Evolutionary conservation across 2,329 filamentous ascomycete genomes (phyloP), one percentile per base, ranked within the genome.

Genomic region (Ophiostoma montium): DNA sequence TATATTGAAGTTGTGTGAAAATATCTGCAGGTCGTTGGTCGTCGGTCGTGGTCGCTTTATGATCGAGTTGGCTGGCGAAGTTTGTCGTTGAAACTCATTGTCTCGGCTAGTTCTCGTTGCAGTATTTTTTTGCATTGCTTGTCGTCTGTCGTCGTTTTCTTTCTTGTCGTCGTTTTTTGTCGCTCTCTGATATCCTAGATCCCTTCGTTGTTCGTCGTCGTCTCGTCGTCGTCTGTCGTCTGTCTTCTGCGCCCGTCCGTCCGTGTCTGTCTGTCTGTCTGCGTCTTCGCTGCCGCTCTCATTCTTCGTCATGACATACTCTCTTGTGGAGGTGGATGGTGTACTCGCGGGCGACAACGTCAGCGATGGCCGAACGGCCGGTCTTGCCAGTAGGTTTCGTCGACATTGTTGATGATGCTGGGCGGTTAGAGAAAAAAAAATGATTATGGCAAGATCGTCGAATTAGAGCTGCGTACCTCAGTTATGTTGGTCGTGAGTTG

Each of bases 321-420:
- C 90, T 85, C 86, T 95, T 96, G 86, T 98, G 92, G 65, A 98
- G 77, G 82, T 98, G 90, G 77, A 98, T 96, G 73, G 92, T 98
- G 83, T 98, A 98, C 80, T 98, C 94, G 80, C 92, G 87, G 66
- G 92, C 84, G 71, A 98, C 90, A 69, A 98, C 94, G 75, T 98
- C 90, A 73, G 87, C 83, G 72, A 98, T 95, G 76, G 94, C 94
- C 72, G 87, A 95, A 69, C 89, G 86, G 65, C 71, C 69, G 55
- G 63, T 55, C 74, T 84, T 84, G 76, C 82, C 84, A 63, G 76
- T 67, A 58, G 74, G 71, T 74, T 72, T 78, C 63, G 72, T 68
- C 68, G 80, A 82, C 79, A 84, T 84, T 75, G 27, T 73, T 45
- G 48, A 33, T 53, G 51, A 21, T 21, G 44, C 39, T 41, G 32